Base-by-base conservation (phyloP, 257 asterid species). In the Nicotiana obtusifolia region DNA sequence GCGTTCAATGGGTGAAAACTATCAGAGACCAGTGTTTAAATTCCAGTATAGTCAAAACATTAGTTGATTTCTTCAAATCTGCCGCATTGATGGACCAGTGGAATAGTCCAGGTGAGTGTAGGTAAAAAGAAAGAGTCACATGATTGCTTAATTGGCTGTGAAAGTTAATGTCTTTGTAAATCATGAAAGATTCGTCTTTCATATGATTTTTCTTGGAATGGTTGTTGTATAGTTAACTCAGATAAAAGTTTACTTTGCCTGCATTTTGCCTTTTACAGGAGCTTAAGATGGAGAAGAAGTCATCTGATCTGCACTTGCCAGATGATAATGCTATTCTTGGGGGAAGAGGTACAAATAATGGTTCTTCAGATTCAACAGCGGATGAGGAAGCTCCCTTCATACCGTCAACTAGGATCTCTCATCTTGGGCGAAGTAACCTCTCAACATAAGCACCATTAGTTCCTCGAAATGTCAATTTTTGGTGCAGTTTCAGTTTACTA, bases 381-480 rank as follows among this genome's bases (percentile, higher is more conserved):
- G 93, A 91, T 86, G 96, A 89, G 83, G 96, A 91, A 87, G 90
- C 94, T 17, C 93, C 94, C 60, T 81, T 90, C 33, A 73, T 90
- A 71, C 79, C 93, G 75, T 81, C 92, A 26, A 89, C 92, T 19
- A 90, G 97, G 89, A 82, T 91, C 65, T 89, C 93, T 54, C 91
- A 87, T 88, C 85, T 89, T 81, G 97, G 94, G 41, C 91, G 91
- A 81, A 91, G 92, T 76, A 92, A 81, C 64, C 88, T 84, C 62
- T 75, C 79, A 28, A 47, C 79, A 41, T 75, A 60, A 75, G 79
- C 62, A 24, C 24, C 24, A 24, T 49, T 47, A 47, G 62, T 75
- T 49, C 31, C 62, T 75, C 57, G 24, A 49, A 49, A 49, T 75
- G 62, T 15, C 62, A 75, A 11, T 24, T 75, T 73, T 75, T 75